Evolutionary conservation across 2,329 filamentous ascomycete genomes (phyloP), one percentile per base, ranked within the genome.

Genomic region (Fusarium tjaetaba): DNA sequence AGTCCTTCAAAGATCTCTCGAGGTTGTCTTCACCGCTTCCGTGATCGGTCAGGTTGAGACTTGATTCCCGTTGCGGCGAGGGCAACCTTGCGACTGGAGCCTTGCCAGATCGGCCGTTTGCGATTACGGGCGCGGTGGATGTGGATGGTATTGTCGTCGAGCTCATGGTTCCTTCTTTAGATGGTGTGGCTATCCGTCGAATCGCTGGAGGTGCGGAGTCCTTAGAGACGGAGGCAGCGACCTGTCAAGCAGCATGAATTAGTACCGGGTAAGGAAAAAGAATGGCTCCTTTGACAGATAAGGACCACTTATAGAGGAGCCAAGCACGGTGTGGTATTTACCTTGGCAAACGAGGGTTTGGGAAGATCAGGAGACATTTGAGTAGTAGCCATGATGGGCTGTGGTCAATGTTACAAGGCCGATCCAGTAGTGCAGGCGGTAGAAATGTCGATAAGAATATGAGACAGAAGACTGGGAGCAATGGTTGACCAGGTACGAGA

Each of bases 291-390:
- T 42, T 36, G 28, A 57, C 28, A 51, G 43, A 62, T 41, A 49
- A 64, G 56, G 57, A 59, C 57, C 52, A 70, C 70, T 63, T 48
- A 56, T 52, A 61, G 57, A 58, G 60, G 59, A 56, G 60, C 58
- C 28, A 34, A 64, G 39, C 36, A 70, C 32, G 61, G 59, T 56
- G 56, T 45, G 61, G 28, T 52, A 46, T 53, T 61, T 85, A 94
- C 93, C 88, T 93, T 94, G 83, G 93, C 93, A 86, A 95, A 95
- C 48, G 92, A 94, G 76, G 91, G 88, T 82, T 89, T 90, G 60
- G 84, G 84, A 62, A 84, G 73, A 74, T 88, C 86, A 71, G 85
- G 78, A 75, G 85, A 81, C 75, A 86, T 81, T 77, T 84, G 83
- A 62, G 84, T 80, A 52, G 86, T 83, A 70, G 86, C 84, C 87